Evolutionary conservation across 768 basidiomycete genomes (phyloP), one percentile per base, ranked within the genome.

Genomic region (Pulveroboletus sp.): DNA sequence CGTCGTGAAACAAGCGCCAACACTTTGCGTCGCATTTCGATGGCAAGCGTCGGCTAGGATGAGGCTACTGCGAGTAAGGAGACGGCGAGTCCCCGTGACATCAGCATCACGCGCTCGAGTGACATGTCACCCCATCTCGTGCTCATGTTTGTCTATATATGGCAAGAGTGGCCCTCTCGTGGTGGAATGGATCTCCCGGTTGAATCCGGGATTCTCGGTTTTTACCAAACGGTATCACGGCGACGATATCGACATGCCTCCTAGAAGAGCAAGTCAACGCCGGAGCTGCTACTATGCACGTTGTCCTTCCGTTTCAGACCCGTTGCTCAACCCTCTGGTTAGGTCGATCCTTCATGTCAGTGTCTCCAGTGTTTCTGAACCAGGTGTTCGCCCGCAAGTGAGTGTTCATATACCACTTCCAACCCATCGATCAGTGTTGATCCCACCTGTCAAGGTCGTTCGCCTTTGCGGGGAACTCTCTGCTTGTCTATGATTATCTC

Each of bases 401-500:
- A 50, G 60, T 39, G 14, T 35, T 31, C 8, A 7, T 40, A 2
- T 11, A 28, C 5, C 15, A 26, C 4, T n/a, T 24, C 44, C 26
- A 13, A 39, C 15, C 40, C 13, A 7, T 21, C 8, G 9, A 1
- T 17, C 18, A 2, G 21, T 21, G 21, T 21, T 39, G 17, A 60
- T 36, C 17, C 35, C 17, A 1, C 36, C 6, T 0, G 8, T 17
- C 4, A 27, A 64, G 63, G 39, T 1, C 28, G 2, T 39, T 36
- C 31, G 43, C 54, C 21, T 30, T 63, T 39, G 42, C 58, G 39
- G 66, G 64, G 18, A 37, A 41, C 21, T 41, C 62, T 15, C 33
- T 67, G 3, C 62, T 66, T 6, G 35, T 57, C 7, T 65, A 65
- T 17, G 65, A 66, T 32, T 58, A 64, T 46, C 11, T 67, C 40